Evolutionary conservation across 495 filamentous ascomycete genomes (phyloP).

Genomic region (Aspergillus avenaceus): DNA sequence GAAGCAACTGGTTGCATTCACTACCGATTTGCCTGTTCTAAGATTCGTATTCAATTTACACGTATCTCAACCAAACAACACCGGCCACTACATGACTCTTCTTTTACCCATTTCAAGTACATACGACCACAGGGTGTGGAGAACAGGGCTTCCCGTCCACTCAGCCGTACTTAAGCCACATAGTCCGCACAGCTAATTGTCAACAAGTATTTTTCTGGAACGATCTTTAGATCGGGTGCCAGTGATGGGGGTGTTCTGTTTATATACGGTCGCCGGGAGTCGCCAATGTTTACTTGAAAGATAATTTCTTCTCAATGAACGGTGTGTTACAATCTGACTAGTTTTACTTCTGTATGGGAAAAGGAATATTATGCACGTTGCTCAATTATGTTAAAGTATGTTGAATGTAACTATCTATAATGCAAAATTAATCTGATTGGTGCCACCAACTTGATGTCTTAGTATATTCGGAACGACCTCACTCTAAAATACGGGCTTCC

Average conservation of each 20-base stretch:
- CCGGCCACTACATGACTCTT: too few relatives aligned
- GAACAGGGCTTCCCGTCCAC: too few relatives aligned
- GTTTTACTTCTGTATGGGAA: slow-evolving; percentile 7
- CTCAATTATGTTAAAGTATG: slow-evolving; percentile 1
- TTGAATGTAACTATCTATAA: background rate
- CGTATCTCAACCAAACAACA: too few relatives aligned
- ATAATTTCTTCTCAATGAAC: slow-evolving; percentile 3
- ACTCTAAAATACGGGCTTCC: slow-evolving; percentile 6
- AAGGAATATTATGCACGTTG: slow-evolving; percentile 1
- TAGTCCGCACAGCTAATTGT: slow-evolving; percentile 9
- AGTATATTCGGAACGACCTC: slow-evolving; percentile 4
- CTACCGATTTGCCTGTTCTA: too few relatives aligned
- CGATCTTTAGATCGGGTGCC: slow-evolving; percentile 8
- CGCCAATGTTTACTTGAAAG: too few relatives aligned
- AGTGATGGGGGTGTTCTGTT: slow-evolving; percentile 10
- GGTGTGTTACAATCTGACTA: slow-evolving; percentile 1
- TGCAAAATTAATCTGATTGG: background rate
- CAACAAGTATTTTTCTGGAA: slow-evolving; percentile 5
- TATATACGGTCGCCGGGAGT: too few relatives aligned
- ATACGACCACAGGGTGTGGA: too few relatives aligned
- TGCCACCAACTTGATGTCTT: background rate
- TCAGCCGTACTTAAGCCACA: too few relatives aligned
- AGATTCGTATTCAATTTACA: too few relatives aligned
- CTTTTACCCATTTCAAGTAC: too few relatives aligned
- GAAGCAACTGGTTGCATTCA: too few relatives aligned